Base-by-base conservation (phyloP, 805 yeast species). In the Cyberlindnera mississippiensis region DNA sequence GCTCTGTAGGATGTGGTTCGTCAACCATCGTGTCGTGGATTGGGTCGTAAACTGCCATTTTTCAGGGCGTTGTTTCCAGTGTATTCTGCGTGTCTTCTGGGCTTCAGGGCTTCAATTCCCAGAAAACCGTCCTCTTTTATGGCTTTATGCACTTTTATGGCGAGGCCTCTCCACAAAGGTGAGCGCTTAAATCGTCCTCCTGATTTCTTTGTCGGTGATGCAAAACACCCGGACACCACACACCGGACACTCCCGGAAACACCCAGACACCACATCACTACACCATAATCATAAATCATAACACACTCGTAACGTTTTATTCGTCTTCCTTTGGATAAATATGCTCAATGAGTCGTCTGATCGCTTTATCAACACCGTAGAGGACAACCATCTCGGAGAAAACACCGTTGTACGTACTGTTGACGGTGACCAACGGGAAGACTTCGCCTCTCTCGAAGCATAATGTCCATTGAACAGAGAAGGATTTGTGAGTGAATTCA, bases 1-100 rank as follows among this genome's bases (percentile, higher is more conserved):
- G n/a, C n/a, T n/a, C n/a, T 28, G 15, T 7, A 14, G 30, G 6
- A 10, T 14, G 33, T 11, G 37, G 16, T 10, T 32, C 40, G 8
- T 34, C 34, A 11, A 35, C 38, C 45, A 47, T 32, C 24, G 42
- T 40, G 33, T 47, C 50, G 28, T 47, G 50, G 28, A 47, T 44
- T 16, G 50, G 48, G 34, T 47, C 50, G 40, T 41, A 47, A 4
- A 41, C 38, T 8, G 46, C 36, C 44, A 40, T 42, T 9, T 20
- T 20, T 20, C 24, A 20, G 9, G n/a, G n/a, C n/a, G n/a, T n/a
- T n/a, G n/a, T n/a, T n/a, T n/a, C n/a, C n/a, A n/a, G n/a, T n/a
- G n/a, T n/a, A n/a, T n/a, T n/a, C n/a, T n/a, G n/a, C n/a, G n/a
- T n/a, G n/a, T n/a, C n/a, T n/a, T n/a, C n/a, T n/a, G n/a, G n/a